Base-by-base conservation (phyloP, 108 stramenopile species). In the Conticribra weissflogii region DNA sequence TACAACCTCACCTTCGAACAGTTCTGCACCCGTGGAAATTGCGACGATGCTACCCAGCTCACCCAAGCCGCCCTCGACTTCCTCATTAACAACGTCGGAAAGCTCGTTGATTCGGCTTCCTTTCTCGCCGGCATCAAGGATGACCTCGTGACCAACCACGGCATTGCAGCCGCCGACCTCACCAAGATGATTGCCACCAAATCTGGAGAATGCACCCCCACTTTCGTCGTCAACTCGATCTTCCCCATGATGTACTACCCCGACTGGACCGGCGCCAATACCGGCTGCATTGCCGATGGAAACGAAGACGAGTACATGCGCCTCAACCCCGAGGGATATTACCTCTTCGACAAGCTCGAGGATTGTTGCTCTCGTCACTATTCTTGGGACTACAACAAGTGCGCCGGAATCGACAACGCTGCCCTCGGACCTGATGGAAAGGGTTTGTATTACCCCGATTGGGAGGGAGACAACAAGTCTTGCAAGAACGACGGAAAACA, bases 371-470 rank as follows among this genome's bases (percentile, higher is more conserved):
- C 16, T 3, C 2, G 3, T 25, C 54, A 55, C 25, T 55, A 55
- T 15, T 28, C 4, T 9, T 55, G 54, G 54, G 24, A 24, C 4
- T 24, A 28, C 24, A 55, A 28, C 3, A 15, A 3, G 4, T 27
- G 25, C 16, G 22, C 16, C 18, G 19, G 54, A 19, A 25, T 14
- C 24, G 3, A 25, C 24, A 15, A 14, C 24, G 4, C 23, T 55
- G 16, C 24, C 16, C n/a, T n/a, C n/a, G n/a, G n/a, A n/a, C 54
- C 54, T 3, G 29, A 23, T 14, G 27, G 12, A 4, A 28, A 23
- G 25, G 54, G 54, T 12, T 28, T 55, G 54, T 55, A 27, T 55
- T 55, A 55, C 29, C 54, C 54, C 3, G 54, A 55, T 15, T 55
- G 54, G 54, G 54, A 24, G 16, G 54, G 54, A 25, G 54, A 19